These are phyloP conservation scores for Paramecium caudatum DNA, from an alignment of 73 alveolate genomes.

Conservation along the genomic window DNA sequence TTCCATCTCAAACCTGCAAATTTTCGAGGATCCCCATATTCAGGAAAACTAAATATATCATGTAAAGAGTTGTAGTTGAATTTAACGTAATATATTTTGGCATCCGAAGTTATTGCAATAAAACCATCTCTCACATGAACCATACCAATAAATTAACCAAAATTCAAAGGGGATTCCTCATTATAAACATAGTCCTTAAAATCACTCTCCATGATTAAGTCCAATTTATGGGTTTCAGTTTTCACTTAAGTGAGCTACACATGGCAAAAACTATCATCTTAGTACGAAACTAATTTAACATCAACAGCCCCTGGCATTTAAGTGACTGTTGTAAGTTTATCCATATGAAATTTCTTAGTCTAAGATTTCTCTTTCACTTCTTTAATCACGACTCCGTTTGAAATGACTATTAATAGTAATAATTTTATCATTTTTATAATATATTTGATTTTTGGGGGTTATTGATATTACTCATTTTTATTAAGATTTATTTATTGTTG, in stretches of 20 bases:
- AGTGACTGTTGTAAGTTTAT: background rate
- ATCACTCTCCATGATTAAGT: background rate
- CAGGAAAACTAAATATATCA: background rate
- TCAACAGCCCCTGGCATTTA: slow-evolving; percentile 46
- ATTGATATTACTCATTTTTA: too few species aligned
- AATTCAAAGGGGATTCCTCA: slow-evolving; percentile 59
- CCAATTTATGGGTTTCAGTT: background rate
- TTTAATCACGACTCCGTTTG: background rate
- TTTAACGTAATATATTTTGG: slow-evolving; percentile 14
- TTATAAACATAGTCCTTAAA: background rate
- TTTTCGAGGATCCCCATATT: slow-evolving; percentile 36
- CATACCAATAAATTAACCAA: slow-evolving; percentile 45
- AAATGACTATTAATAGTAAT: background rate
- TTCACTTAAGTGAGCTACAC: background rate
- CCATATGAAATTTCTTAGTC: slow-evolving; percentile 31
- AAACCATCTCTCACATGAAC: slow-evolving; percentile 65
- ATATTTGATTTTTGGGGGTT: background rate
- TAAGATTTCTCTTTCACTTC: slow-evolving; percentile 24
- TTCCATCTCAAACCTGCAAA: slow-evolving; percentile 62
- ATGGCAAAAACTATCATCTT: slow-evolving; percentile 33
- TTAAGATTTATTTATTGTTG: too few species aligned
- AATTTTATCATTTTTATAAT: slow-evolving; percentile 6
- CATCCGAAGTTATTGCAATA: slow-evolving; percentile 54
- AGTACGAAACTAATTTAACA: background rate
- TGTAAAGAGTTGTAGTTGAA: slow-evolving; percentile 34